Base-by-base conservation (phyloP, 2,329 filamentous ascomycete genomes). In the Tolypocladium endophyticum region DNA sequence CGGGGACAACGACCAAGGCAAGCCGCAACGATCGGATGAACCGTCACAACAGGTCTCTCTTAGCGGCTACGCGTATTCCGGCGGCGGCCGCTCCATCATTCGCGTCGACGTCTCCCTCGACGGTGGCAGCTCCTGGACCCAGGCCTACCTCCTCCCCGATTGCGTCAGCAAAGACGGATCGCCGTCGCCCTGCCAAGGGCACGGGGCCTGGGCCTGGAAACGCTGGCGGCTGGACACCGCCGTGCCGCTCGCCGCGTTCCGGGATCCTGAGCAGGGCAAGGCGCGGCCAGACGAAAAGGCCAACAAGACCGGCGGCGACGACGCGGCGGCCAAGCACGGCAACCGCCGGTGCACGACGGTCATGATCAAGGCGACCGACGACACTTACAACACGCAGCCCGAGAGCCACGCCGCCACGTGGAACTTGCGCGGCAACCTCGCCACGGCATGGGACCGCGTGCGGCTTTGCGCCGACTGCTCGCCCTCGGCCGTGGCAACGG, bases 81-180 rank as follows among this genome's bases (percentile, higher is more conserved):
- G 87, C 35, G 87, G 86, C 53, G 87, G 87, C 1, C 79, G 84
- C 38, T 78, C 79, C 67, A 85, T 88, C 62, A 78, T 86, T 54
- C 81, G 86, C n/a, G 86, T 89, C 3, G 87, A 89, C 64, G 74
- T 88, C 38, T 85, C 81, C 60, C 73, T 85, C 36, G 86, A 89
- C 66, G 82, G 81, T 30, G 86, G 86, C 45, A 75, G 74, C 59
- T 83, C 79, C 1, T 89, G 86, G 86, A 79, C 82, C 58, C 84
- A 88, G 66, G 87, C 86, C 9, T 71, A 77, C 58, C 76, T 88
- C 30, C 69, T 86, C 1, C 77, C 81, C 58, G 81, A 84, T 65
- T 74, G 76, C 61, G 66, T 66, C 3, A 64, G 65, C 55, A 66
- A 66, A 2, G 63, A 69, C 28, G 70, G 64, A 14, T 57, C 61